These are phyloP conservation scores for Ceratocystis ficicola DNA, from an alignment of 2,329 filamentous ascomycete genomes.

Conservation along the genomic window DNA sequence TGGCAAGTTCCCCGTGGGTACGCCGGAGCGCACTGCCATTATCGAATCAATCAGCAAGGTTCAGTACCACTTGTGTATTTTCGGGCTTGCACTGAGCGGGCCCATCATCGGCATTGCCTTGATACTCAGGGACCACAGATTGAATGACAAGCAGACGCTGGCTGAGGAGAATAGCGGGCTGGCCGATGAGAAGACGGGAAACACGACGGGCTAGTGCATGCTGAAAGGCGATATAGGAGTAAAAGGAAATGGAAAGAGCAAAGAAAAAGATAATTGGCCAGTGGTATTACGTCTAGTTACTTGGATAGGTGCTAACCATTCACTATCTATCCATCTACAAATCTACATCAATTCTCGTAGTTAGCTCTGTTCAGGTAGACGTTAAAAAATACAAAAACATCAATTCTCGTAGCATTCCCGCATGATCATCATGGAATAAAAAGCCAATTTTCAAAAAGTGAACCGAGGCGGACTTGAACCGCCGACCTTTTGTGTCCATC, in stretches of 20 bases:
- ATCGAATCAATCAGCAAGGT: constrained; percentile 29
- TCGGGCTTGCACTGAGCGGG: constrained; percentile 37
- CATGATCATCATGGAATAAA: no score
- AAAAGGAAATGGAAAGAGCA: not conserved
- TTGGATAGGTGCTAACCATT: no score
- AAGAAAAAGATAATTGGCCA: not conserved
- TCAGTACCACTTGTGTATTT: constrained; percentile 37
- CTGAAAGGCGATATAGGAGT: not conserved
- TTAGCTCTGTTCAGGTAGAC: no score
- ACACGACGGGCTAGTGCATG: not conserved
- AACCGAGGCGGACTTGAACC: no score
- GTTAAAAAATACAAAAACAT: no score
- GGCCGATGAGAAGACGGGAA: not conserved
- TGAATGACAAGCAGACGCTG: constrained; percentile 36
- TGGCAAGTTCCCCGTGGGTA: constrained; percentile 32
- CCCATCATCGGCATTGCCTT: constrained; percentile 36
- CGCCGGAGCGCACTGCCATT: constrained; percentile 33
- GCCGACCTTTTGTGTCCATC: no score
- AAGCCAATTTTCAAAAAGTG: no score
- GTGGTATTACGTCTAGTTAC: no score
- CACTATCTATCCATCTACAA: no score
- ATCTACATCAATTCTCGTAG: no score
- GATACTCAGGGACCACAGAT: constrained; percentile 34
- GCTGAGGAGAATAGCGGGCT: constrained; percentile 24
- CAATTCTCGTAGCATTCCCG: no score